These are phyloP conservation scores for Mortierella sp. DNA, from an alignment of 371 early-diverging fungal species.

Conservation along the genomic window DNA sequence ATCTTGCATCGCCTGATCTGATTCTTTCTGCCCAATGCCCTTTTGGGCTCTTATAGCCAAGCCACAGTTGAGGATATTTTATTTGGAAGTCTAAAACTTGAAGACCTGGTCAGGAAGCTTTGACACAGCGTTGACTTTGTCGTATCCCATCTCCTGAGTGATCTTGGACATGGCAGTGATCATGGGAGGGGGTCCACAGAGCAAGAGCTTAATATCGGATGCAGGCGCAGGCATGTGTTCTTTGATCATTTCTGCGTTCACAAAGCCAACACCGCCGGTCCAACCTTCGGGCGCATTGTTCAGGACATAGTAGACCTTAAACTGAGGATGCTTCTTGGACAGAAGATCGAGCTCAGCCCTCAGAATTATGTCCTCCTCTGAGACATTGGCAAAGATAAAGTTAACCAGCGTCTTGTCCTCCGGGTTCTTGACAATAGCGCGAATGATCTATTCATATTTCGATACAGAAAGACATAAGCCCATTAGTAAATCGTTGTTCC, in stretches of 20 bases:
- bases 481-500: not conserved
- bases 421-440: constrained; percentile 86
- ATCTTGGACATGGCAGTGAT: constrained; percentile 84
- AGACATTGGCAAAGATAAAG: constrained; percentile 94
- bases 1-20: no score
- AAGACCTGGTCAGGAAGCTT: constrained; percentile 90
- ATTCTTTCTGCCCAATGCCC: no score
- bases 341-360: constrained; percentile 85
- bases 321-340: constrained; percentile 80
- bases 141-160: constrained; percentile 76
- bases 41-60: no score
- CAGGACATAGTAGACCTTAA: constrained; percentile 88
- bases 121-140: constrained; percentile 83
- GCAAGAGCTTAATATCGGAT: constrained; percentile 83
- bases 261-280: constrained; percentile 90
- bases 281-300: constrained; percentile 87
- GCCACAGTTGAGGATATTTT: no score
- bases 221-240: constrained; percentile 82
- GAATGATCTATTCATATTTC: constrained; percentile 69
- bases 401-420: constrained; percentile 84
- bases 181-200: constrained; percentile 98
- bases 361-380: constrained; percentile 89
- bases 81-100: constrained; percentile 80
- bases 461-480: no score
- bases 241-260: constrained; percentile 85